Conservation (phyloP, 2,329 filamentous ascomycete genomes). For the Aspergillus novofumigatus region DNA sequence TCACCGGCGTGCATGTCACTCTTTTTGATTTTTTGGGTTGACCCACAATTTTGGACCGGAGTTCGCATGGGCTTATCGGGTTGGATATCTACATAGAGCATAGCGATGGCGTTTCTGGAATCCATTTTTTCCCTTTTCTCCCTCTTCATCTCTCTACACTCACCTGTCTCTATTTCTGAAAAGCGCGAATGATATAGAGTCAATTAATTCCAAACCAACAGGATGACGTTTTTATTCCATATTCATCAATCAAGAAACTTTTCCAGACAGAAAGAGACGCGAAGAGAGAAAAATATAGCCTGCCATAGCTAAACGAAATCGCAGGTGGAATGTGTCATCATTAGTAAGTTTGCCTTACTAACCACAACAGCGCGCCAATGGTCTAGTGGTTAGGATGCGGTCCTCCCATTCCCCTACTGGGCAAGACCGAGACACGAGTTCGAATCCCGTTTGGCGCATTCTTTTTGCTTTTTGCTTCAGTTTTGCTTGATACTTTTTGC, state of each 20-base stretch:
- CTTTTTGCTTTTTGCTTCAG: background rate
- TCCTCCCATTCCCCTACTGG: background rate
- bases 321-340: background rate
- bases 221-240: background rate
- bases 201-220: background rate
- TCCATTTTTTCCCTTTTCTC: background rate
- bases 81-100: slow-evolving; percentile 1
- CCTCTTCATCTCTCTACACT: background rate
- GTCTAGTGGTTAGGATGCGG: slow-evolving; percentile 3
- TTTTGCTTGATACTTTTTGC: background rate
- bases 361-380: background rate
- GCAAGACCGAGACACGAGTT: slow-evolving; percentile 2
- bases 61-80: background rate
- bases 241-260: background rate
- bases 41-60: background rate
- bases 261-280: background rate
- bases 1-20: background rate
- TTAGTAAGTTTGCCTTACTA: background rate
- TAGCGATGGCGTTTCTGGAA: slow-evolving; percentile 13
- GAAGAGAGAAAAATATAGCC: background rate
- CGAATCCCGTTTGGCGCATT: slow-evolving; percentile 2
- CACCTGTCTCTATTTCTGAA: background rate
- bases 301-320: background rate
- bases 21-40: background rate
- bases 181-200: background rate